Percentiles rank a stretch among this genome's conserved stretches.
Evolutionary conservation across 2,329 filamentous ascomycete genomes (phyloP).

Genomic region (Endoconidiophora laricicola): DNA sequence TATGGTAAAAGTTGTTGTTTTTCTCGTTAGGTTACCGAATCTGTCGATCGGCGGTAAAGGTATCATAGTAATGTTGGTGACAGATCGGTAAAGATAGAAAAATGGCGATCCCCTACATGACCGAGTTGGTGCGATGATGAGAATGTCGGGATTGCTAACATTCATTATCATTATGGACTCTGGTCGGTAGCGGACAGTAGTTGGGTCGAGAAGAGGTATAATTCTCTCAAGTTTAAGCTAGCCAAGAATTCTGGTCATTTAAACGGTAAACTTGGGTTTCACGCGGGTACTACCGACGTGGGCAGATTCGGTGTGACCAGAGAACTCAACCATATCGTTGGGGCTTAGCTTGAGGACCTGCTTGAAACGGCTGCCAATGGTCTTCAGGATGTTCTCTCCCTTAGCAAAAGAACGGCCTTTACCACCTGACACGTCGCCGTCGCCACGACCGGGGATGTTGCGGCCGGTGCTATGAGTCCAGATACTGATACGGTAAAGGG

Average conservation of each 20-base stretch:
- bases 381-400: constrained; percentile 67
- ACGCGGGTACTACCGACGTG: constrained; percentile 86
- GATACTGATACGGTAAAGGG: constrained; percentile 91
- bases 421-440: constrained; percentile 53
- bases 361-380: constrained; percentile 86
- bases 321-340: constrained; percentile 77
- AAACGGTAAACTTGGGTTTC: constrained; percentile 84
- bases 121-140: not conserved
- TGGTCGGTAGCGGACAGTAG: not conserved
- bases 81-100: not conserved
- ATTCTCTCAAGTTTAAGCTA: not conserved
- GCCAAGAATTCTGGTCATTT: constrained; percentile 19
- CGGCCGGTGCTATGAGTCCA: constrained; percentile 95
- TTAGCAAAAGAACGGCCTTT: constrained; percentile 68
- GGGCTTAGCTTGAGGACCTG: constrained; percentile 66
- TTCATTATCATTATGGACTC: not conserved
- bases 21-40: too few species aligned
- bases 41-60: not conserved
- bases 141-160: not conserved
- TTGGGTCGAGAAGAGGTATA: not conserved
- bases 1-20: too few species aligned
- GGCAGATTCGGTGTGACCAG: constrained; percentile 86
- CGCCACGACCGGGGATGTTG: constrained; percentile 58
- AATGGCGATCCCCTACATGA: too few species aligned
- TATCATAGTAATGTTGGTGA: constrained; percentile 10